phyloP scores from a whole-genome alignment of 805 yeast genomes.

The Saturnispora hagleri region DNA sequence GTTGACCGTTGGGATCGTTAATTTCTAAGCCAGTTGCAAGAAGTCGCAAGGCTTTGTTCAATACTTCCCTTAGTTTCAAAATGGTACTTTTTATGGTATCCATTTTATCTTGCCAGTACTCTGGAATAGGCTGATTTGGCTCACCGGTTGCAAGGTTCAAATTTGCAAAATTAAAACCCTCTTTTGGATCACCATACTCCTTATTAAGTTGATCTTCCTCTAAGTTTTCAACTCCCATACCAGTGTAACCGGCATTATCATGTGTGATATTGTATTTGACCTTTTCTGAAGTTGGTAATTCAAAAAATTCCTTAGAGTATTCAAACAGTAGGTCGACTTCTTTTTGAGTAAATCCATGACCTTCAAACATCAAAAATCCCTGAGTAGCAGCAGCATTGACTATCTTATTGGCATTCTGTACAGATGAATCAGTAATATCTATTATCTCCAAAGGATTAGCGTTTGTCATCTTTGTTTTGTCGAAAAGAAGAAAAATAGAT shows the following conservation, averaged over 20 bases:
- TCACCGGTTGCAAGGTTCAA: slow-evolving; percentile 44
- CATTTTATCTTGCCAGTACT: slow-evolving; percentile 36
- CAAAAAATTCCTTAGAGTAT: slow-evolving; percentile 22
- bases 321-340: slow-evolving; percentile 29
- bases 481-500: neutral
- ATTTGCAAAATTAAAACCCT: slow-evolving; percentile 53
- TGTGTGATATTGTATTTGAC: slow-evolving; percentile 39
- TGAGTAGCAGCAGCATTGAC: slow-evolving; percentile 40
- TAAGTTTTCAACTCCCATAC: slow-evolving; percentile 35
- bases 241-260: slow-evolving; percentile 37
- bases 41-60: slow-evolving; percentile 41
- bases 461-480: slow-evolving; percentile 3
- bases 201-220: slow-evolving; percentile 29
- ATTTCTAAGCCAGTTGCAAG: slow-evolving; percentile 57
- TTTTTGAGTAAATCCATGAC: slow-evolving; percentile 38
- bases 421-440: slow-evolving; percentile 30
- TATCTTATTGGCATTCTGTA: slow-evolving; percentile 29
- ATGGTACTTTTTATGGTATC: slow-evolving; percentile 31
- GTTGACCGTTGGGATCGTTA: slow-evolving; percentile 38
- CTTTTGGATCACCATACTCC: slow-evolving; percentile 41
- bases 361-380: slow-evolving; percentile 44
- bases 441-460: slow-evolving; percentile 34
- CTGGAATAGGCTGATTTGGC: slow-evolving; percentile 39
- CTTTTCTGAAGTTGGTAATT: slow-evolving; percentile 44
- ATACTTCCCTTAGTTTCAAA: slow-evolving; percentile 40